Percentiles rank a stretch among this genome's conserved stretches.
phyloP scores from a whole-genome alignment of 148 eudicot species.

The Drosera capensis region DNA sequence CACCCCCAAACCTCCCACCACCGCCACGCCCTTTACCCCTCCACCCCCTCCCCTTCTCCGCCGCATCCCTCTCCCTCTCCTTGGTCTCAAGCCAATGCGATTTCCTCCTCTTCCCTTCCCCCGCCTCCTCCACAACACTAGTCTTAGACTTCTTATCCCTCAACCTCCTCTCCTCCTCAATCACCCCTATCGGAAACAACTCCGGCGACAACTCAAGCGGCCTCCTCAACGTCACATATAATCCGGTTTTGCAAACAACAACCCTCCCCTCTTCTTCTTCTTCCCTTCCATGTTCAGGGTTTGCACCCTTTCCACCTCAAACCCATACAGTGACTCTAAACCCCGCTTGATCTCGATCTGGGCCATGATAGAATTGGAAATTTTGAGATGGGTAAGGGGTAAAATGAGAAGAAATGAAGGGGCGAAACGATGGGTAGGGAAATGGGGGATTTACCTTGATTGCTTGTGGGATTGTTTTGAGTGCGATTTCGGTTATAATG shows the following conservation, averaged over 20 bases:
- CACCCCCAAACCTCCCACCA: slow-evolving; percentile 2
- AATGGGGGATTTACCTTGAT: slow-evolving; percentile 34
- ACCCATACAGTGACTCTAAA: slow-evolving; percentile 71
- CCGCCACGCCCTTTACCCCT: slow-evolving; percentile 4
- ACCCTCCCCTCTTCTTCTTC: slow-evolving; percentile 78
- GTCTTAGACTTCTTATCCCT: slow-evolving; percentile 42
- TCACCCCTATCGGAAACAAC: slow-evolving; percentile 44
- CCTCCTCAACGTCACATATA: slow-evolving; percentile 48
- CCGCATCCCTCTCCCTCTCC: slow-evolving; percentile 11
- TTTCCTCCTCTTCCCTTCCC: slow-evolving; percentile 30
- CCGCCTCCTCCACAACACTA: slow-evolving; percentile 48
- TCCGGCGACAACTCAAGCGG: slow-evolving; percentile 74
- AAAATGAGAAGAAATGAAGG: slow-evolving; percentile 3
- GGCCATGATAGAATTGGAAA: neutral
- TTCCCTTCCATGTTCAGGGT: slow-evolving; percentile 92
- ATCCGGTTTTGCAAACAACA: slow-evolving; percentile 65
- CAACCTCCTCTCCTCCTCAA: slow-evolving; percentile 49
- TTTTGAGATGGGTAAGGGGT: neutral
- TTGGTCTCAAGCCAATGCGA: slow-evolving; percentile 73
- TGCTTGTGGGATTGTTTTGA: slow-evolving; percentile 93
- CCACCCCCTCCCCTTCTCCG: slow-evolving; percentile 4
- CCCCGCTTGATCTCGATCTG: slow-evolving; percentile 83
- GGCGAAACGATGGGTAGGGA: neutral
- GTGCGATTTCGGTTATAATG: slow-evolving; percentile 77
- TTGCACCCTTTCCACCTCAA: slow-evolving; percentile 64